These are phyloP conservation scores for Phytophthora foliorum DNA, from an alignment of 352 stramenopile genomes.

Conservation along the genomic window DNA sequence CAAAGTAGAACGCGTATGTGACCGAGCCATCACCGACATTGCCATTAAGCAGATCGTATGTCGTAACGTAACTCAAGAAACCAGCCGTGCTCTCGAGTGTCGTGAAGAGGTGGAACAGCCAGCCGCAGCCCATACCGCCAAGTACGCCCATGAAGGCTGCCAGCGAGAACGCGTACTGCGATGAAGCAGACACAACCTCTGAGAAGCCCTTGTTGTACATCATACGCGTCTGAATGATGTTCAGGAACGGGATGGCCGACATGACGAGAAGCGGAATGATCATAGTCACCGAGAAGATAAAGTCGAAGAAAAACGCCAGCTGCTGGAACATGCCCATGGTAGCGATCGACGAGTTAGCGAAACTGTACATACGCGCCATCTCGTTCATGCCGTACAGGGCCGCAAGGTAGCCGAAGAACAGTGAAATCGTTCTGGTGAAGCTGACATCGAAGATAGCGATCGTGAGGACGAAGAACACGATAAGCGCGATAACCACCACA, in stretches of 20 bases:
- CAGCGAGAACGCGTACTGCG: conserved; percentile 88
- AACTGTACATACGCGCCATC: conserved; percentile 88
- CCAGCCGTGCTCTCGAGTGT: conserved; percentile 76
- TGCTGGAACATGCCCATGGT: conserved; percentile 77
- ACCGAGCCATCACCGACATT: conserved; percentile 68
- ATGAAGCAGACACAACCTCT: conserved; percentile 85
- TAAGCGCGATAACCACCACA: conserved; percentile 44
- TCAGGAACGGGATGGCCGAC: conserved; percentile 87
- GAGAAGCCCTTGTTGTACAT: conserved; percentile 94
- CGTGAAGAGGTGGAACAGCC: conserved; percentile 85
- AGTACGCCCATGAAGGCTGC: conserved; percentile 82
- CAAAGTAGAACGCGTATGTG: conserved; percentile 79
- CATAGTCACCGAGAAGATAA: conserved; percentile 79
- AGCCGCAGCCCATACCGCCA: conserved; percentile 75
- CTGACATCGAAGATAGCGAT: conserved; percentile 48
- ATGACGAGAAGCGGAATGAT: conserved; percentile 83
- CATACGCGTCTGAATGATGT: conserved; percentile 91
- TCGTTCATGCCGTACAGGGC: conserved; percentile 86
- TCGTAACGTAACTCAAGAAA: conserved; percentile 83
- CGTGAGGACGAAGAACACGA: conserved; percentile 62
- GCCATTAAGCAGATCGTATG: conserved; percentile 74
- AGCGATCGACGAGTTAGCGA: conserved; percentile 72
- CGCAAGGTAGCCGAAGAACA: conserved; percentile 88
- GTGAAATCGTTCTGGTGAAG: conserved; percentile 51
- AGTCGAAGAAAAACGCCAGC: conserved; percentile 90